Evolutionary conservation across 2,329 filamentous ascomycete genomes (phyloP).

Genomic region (Fusarium sp.): DNA sequence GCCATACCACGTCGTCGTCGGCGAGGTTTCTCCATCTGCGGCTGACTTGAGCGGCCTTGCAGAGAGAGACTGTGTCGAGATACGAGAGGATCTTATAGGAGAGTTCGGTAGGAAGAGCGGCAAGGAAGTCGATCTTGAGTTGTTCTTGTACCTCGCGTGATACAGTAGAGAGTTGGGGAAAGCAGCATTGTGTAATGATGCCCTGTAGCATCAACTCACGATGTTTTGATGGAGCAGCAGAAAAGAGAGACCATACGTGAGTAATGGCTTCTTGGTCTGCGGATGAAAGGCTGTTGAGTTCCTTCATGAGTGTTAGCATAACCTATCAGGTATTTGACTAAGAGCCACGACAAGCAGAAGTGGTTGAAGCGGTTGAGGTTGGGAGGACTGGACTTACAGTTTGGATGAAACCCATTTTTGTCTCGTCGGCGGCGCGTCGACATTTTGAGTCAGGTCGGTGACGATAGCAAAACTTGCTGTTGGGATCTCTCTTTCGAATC

Average conservation of each 20-base stretch:
- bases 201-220: slow-evolving; percentile 96
- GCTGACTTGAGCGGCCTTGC: slow-evolving; percentile 95
- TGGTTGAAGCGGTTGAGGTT: not conserved
- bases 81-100: slow-evolving; percentile 93
- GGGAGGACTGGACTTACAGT: slow-evolving; percentile 64
- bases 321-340: not conserved
- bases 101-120: slow-evolving; percentile 87
- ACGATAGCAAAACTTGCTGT: slow-evolving; percentile 95
- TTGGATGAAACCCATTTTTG: slow-evolving; percentile 95
- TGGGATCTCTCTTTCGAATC: slow-evolving; percentile 64
- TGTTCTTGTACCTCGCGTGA: slow-evolving; percentile 91
- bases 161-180: slow-evolving; percentile 93
- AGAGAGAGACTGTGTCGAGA: slow-evolving; percentile 92
- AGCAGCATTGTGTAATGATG: slow-evolving; percentile 96
- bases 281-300: slow-evolving; percentile 82
- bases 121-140: slow-evolving; percentile 96
- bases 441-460: slow-evolving; percentile 96
- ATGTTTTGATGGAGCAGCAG: slow-evolving; percentile 91
- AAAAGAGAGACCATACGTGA: slow-evolving; percentile 98
- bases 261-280: slow-evolving; percentile 95
- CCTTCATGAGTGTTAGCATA: slow-evolving; percentile 56
- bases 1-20: slow-evolving; percentile 97
- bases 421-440: slow-evolving; percentile 89
- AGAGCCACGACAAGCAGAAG: not conserved
- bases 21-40: slow-evolving; percentile 86